Evolutionary conservation across 306 rosid genomes (phyloP).

Genomic region (Quercus variabilis): DNA sequence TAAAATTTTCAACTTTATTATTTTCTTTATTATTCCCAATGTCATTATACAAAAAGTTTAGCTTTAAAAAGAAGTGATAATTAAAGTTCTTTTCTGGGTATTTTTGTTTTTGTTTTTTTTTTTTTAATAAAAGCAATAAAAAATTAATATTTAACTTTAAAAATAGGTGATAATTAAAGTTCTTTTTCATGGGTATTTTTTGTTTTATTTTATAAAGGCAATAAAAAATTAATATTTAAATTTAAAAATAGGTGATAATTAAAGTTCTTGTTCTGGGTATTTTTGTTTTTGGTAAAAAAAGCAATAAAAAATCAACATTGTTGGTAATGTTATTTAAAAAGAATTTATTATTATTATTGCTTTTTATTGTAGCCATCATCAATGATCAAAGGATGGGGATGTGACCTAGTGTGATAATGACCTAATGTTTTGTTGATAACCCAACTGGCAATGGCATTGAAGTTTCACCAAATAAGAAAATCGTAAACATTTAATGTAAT

Average conservation of each 20-base stretch:
- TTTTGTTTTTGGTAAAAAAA: too few species aligned
- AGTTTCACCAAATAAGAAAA: slow-evolving; percentile 29
- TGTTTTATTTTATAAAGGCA: background rate
- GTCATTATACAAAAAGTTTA: too few species aligned
- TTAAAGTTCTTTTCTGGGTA: too few species aligned
- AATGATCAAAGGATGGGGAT: slow-evolving; percentile 33
- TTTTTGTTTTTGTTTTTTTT: too few species aligned
- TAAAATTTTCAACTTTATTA: too few species aligned
- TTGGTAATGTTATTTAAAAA: background rate
- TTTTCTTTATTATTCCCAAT: too few species aligned
- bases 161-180: background rate
- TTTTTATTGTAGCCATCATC: background rate
- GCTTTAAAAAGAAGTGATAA: too few species aligned
- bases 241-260: too few species aligned
- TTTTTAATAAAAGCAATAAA: too few species aligned
- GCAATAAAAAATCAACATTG: background rate
- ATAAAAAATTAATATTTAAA: background rate
- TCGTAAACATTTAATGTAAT: slow-evolving; percentile 18
- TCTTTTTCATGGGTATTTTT: too few species aligned
- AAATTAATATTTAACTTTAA: too few species aligned
- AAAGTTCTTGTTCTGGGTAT: too few species aligned
- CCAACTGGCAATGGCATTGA: slow-evolving; percentile 30
- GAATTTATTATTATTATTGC: slow-evolving; percentile 1
- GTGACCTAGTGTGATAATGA: slow-evolving; percentile 52
- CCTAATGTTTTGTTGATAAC: slow-evolving; percentile 35